Conservation (phyloP, 768 basidiomycete species). For the Imleria badia region DNA sequence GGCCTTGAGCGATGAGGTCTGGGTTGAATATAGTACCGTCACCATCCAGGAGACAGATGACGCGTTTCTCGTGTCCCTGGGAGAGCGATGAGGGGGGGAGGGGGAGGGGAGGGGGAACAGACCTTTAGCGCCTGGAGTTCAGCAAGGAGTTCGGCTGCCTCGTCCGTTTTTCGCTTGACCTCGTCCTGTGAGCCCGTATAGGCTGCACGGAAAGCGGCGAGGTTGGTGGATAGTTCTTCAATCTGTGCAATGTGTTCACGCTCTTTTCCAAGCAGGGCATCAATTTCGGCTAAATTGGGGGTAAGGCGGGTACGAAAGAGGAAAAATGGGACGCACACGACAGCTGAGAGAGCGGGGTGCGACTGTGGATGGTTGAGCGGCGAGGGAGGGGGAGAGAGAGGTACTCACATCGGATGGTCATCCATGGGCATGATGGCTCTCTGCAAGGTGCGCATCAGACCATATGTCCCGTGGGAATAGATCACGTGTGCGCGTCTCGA, state of each 20-base stretch:
- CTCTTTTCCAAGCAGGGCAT: conserved; percentile 25
- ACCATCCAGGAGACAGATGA: conserved; percentile 58
- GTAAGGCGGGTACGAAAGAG: neutral
- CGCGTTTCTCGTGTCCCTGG: conserved; percentile 34
- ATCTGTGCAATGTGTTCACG: conserved; percentile 18
- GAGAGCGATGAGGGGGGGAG: neutral
- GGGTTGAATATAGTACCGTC: conserved; percentile 59
- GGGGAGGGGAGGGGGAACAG: neutral
- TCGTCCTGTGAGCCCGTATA: conserved; percentile 25
- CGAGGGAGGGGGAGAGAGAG: neutral
- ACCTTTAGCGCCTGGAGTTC: conserved; percentile 33
- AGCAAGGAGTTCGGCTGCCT: conserved; percentile 13
- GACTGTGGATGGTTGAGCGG: conserved; percentile 4
- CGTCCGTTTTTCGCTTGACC: conserved; percentile 14
- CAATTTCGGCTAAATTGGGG: conserved; percentile 29
- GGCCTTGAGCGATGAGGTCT: conserved; percentile 53
- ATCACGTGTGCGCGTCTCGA: conserved; percentile 36
- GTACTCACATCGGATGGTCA: conserved; percentile 17
- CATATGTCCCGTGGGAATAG: conserved; percentile 16
- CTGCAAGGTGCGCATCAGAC: no score
- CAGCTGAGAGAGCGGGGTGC: neutral
- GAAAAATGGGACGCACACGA: conserved; percentile 6
- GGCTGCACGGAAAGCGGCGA: conserved; percentile 27
- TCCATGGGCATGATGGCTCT: conserved; percentile 9
- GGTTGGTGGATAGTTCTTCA: conserved; percentile 23